Evolutionary conservation across 2,329 filamentous ascomycete species (phyloP).

Genomic region (Harringtonia lauricola): DNA sequence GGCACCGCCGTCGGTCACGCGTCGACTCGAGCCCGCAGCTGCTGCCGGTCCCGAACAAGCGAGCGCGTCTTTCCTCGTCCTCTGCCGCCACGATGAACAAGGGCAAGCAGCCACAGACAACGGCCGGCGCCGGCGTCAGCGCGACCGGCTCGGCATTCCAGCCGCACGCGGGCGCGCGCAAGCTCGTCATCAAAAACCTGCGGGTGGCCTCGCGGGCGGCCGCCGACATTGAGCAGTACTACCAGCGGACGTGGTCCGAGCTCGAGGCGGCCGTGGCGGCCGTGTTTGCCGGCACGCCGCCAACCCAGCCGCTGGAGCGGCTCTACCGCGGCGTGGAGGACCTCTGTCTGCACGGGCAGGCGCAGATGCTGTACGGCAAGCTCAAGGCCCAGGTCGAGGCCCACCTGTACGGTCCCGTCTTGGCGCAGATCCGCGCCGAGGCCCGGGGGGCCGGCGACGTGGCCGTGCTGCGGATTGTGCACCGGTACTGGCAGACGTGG

Average conservation of each 20-base stretch:
- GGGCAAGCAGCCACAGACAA: conserved; percentile 26
- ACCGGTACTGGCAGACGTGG: conserved; percentile 64
- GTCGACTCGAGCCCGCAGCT: conserved; percentile 1
- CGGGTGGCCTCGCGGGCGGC: conserved; percentile 42
- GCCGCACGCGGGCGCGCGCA: conserved; percentile 67
- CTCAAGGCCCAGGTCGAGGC: conserved; percentile 55
- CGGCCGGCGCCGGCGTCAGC: not conserved
- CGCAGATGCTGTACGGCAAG: conserved; percentile 54
- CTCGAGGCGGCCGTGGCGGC: conserved; percentile 61
- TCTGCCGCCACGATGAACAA: conserved; percentile 14
- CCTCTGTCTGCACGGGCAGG: conserved; percentile 68
- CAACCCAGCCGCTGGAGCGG: conserved; percentile 69
- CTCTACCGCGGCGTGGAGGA: conserved; percentile 89
- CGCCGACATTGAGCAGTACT: conserved; percentile 67
- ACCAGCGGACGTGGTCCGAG: conserved; percentile 63
- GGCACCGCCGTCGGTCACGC: conserved; percentile 1
- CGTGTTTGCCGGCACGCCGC: conserved; percentile 56
- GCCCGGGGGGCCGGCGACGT: conserved; percentile 44
- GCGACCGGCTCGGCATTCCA: conserved; percentile 39
- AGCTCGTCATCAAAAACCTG: conserved; percentile 89
- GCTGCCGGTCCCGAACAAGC: not conserved
- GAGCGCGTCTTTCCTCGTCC: not conserved
- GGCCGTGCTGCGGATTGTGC: conserved; percentile 47
- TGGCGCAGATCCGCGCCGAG: conserved; percentile 39
- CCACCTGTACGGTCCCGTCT: conserved; percentile 54